Conservation (phyloP, 108 stramenopile species). For the Cyclotella baltica region DNA sequence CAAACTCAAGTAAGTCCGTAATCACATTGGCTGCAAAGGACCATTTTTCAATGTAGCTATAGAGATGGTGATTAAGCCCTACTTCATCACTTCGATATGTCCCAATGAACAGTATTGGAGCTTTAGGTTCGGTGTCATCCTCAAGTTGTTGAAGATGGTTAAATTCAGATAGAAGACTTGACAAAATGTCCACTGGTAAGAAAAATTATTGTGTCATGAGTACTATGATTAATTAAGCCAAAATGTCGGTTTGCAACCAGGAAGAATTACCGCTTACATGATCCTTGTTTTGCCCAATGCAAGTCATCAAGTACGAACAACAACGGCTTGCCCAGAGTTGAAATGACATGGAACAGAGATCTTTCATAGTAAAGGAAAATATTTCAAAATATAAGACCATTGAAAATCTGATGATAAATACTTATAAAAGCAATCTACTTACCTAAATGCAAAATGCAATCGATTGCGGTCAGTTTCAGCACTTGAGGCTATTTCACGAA, state of each 20-base stretch:
- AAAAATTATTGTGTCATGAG: not conserved
- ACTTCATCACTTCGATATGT: slow-evolving; percentile 4
- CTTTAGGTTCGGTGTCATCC: not conserved
- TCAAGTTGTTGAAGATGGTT: not conserved
- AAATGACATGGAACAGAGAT: slow-evolving; percentile 18
- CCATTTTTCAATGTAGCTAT: not conserved
- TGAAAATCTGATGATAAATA: too few species aligned
- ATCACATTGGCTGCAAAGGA: not conserved
- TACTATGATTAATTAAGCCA: not conserved
- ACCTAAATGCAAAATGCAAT: slow-evolving; percentile 7
- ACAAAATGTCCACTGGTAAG: not conserved
- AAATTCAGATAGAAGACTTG: not conserved
- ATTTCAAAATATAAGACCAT: too few species aligned
- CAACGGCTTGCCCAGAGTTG: slow-evolving; percentile 15
- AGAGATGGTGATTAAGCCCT: not conserved
- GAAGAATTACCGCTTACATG: not conserved
- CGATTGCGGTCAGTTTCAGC: slow-evolving; percentile 8
- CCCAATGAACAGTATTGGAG: not conserved
- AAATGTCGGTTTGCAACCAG: not conserved
- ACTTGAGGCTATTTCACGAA: not conserved
- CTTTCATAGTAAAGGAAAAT: too few species aligned
- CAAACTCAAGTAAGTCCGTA: not conserved
- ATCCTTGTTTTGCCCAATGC: slow-evolving; percentile 28
- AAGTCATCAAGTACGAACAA: slow-evolving; percentile 34
- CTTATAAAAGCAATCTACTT: too few species aligned